Evolutionary conservation across 352 stramenopile species (phyloP).

Genomic region (Phytophthora pini): DNA sequence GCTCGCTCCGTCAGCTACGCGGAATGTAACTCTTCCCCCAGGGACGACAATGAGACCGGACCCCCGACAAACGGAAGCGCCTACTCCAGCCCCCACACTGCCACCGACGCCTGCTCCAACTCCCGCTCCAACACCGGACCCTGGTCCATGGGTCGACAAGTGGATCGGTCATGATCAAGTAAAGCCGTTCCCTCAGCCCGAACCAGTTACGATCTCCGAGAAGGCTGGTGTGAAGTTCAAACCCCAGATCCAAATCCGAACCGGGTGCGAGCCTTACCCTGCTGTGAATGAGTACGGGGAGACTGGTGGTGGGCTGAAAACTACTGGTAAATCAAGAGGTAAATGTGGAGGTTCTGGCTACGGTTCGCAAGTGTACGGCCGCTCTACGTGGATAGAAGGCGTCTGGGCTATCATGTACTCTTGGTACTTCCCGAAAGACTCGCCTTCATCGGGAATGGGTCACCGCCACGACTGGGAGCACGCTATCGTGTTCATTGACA

Average conservation of each 20-base stretch:
- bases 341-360: slow-evolving; percentile 5
- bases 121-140: background rate
- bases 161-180: background rate
- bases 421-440: slow-evolving; percentile 11
- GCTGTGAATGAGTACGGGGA: slow-evolving; percentile 1
- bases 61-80: background rate
- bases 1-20: background rate
- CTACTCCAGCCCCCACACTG: background rate
- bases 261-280: slow-evolving; percentile 5
- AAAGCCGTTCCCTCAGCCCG: slow-evolving; percentile 5
- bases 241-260: slow-evolving; percentile 8
- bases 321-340: background rate
- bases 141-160: slow-evolving; percentile 3
- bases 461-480: slow-evolving; percentile 11
- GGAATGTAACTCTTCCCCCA: background rate
- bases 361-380: slow-evolving; percentile 6
- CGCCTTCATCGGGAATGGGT: background rate
- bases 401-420: slow-evolving; percentile 14
- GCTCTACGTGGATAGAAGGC: slow-evolving; percentile 1
- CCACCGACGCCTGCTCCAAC: background rate
- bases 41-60: background rate
- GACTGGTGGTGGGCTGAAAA: slow-evolving; percentile 1
- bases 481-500: slow-evolving; percentile 15
- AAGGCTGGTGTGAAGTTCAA: slow-evolving; percentile 13
- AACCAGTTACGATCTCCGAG: slow-evolving; percentile 7